Evolutionary conservation across 306 rosid species (phyloP).

Genomic region (Vicia sativa): DNA sequence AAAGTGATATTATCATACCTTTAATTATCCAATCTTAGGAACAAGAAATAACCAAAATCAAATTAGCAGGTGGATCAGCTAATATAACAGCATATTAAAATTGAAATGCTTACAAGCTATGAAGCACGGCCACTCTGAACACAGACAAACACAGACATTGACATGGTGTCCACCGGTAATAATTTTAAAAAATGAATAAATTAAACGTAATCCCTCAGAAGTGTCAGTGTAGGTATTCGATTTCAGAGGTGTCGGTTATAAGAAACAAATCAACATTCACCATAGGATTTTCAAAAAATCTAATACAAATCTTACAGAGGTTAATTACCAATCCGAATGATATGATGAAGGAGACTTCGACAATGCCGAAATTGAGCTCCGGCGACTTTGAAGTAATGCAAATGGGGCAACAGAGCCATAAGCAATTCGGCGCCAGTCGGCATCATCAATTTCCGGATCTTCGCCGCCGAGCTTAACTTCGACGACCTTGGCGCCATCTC

Average conservation of each 20-base stretch:
- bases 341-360: slow-evolving; percentile 61
- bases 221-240: too few relatives aligned
- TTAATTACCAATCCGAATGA: slow-evolving; percentile 69
- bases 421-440: slow-evolving; percentile 68
- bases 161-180: too few relatives aligned
- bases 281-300: background rate
- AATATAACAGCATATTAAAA: background rate
- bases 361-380: slow-evolving; percentile 56
- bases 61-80: background rate
- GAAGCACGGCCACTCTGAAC: too few relatives aligned
- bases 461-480: slow-evolving; percentile 71
- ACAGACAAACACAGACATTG: too few relatives aligned
- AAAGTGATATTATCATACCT: too few relatives aligned
- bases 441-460: slow-evolving; percentile 61
- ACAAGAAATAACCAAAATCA: background rate
- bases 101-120: background rate
- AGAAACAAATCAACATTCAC: background rate
- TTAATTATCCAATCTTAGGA: background rate
- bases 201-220: too few relatives aligned
- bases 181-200: too few relatives aligned
- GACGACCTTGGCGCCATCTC: slow-evolving; percentile 61
- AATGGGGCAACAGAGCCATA: slow-evolving; percentile 85
- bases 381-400: slow-evolving; percentile 82
- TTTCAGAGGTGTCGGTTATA: background rate
- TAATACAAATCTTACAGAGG: slow-evolving; percentile 13